Conservation (phyloP, 495 filamentous ascomycete genomes). For the Echria macrotheca region DNA sequence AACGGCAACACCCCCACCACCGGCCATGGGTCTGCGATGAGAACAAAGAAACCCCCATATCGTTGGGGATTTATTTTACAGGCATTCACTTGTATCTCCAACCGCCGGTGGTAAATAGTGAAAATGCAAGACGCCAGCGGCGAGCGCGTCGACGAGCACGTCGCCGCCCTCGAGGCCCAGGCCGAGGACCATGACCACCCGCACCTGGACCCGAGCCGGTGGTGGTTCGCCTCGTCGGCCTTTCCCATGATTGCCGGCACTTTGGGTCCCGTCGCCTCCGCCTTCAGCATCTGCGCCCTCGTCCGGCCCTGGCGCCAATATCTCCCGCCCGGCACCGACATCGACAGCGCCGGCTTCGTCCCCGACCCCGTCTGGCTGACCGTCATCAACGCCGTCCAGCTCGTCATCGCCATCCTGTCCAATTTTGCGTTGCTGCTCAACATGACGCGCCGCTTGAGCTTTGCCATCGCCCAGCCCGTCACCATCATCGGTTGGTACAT, state of each 20-base stretch:
- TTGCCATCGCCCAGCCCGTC: slow-evolving; percentile 71
- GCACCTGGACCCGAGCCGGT: slow-evolving; percentile 59
- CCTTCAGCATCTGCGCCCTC: slow-evolving; percentile 75
- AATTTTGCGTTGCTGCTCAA: slow-evolving; percentile 75
- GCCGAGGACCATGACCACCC: slow-evolving; percentile 25
- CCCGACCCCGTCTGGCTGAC: slow-evolving; percentile 68
- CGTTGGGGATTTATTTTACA: too few relatives aligned
- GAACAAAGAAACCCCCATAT: too few relatives aligned
- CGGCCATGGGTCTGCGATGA: too few relatives aligned
- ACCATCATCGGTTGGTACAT: slow-evolving; percentile 57
- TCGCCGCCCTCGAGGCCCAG: slow-evolving; percentile 11
- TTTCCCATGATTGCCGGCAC: slow-evolving; percentile 80
- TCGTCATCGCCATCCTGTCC: slow-evolving; percentile 62
- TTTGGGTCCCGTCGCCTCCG: slow-evolving; percentile 73
- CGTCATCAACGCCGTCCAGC: slow-evolving; percentile 67
- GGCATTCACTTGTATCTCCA: too few relatives aligned
- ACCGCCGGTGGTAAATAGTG: neutral
- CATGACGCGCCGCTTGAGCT: slow-evolving; percentile 74
- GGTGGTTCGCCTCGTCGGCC: slow-evolving; percentile 83
- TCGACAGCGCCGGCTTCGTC: slow-evolving; percentile 47
- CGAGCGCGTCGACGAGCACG: slow-evolving; percentile 22
- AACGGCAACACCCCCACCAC: too few relatives aligned
- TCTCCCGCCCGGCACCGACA: slow-evolving; percentile 43
- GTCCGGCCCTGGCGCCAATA: slow-evolving; percentile 67
- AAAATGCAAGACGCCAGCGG: slow-evolving; percentile 28